Conservation (phyloP, 345 rosid genomes). For the Hibiscus tridactylites region DNA sequence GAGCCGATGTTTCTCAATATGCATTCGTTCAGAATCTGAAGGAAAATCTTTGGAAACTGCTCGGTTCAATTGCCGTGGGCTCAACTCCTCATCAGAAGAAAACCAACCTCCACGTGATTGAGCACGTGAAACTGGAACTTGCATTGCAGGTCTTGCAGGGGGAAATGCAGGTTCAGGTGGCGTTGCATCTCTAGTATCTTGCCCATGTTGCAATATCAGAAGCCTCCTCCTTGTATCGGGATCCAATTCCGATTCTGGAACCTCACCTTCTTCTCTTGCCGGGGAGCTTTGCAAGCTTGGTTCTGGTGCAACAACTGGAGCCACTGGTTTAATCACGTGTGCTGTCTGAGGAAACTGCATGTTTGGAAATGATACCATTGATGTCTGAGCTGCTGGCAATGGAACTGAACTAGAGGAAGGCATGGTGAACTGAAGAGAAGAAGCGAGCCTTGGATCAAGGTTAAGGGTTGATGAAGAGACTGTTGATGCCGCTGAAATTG, state of each 20-base stretch:
- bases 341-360: constrained; percentile 50
- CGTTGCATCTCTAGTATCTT: constrained; percentile 70
- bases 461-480: constrained; percentile 41
- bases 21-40: constrained; percentile 54
- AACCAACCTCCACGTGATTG: constrained; percentile 71
- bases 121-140: constrained; percentile 54
- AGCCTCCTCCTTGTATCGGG: constrained; percentile 96
- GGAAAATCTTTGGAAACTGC: constrained; percentile 56
- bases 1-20: constrained; percentile 59
- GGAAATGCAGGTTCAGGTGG: constrained; percentile 61
- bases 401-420: constrained; percentile 58
- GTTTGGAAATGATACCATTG: constrained; percentile 40
- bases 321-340: constrained; percentile 47
- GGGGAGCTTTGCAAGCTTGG: constrained; percentile 82
- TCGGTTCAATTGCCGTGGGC: constrained; percentile 55
- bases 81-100: constrained; percentile 80
- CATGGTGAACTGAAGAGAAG: constrained; percentile 46
- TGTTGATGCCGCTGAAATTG: constrained; percentile 53
- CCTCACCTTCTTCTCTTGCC: constrained; percentile 98
- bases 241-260: constrained; percentile 95
- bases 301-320: constrained; percentile 49
- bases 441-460: constrained; percentile 58
- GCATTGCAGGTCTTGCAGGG: constrained; percentile 53
- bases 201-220: constrained; percentile 96
- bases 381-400: constrained; percentile 34